Percentiles rank a stretch among this genome's conserved stretches.
phyloP scores from a whole-genome alignment of 148 eudicot species.

The Vaccinium myrtillus region DNA sequence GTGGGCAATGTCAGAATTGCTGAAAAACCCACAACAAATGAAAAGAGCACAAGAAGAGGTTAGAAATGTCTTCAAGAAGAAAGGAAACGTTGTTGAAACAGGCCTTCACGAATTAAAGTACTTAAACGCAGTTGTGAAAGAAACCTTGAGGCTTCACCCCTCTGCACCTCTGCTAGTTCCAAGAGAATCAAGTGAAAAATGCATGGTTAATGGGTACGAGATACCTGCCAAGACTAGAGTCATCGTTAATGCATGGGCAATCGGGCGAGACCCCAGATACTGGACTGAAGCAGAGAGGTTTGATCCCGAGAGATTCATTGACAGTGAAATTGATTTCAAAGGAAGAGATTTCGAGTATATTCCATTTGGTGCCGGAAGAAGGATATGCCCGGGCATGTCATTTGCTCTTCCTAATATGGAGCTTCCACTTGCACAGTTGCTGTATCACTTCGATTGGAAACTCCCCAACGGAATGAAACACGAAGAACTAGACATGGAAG shows the following conservation, averaged over 20 bases:
- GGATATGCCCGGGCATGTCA: constrained; percentile 29
- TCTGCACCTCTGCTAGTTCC: constrained; percentile 31
- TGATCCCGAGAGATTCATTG: constrained; percentile 28
- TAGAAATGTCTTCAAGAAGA: constrained; percentile 11
- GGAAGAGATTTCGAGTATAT: constrained; percentile 23
- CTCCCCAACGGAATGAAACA: constrained; percentile 14
- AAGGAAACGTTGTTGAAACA: constrained; percentile 17
- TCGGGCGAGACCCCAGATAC: constrained; percentile 25
- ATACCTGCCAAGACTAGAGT: constrained; percentile 24
- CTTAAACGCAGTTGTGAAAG: constrained; percentile 27
- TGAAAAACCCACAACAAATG: constrained; percentile 27
- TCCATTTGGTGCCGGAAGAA: constrained; percentile 38
- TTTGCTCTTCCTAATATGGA: constrained; percentile 31
- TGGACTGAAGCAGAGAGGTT: constrained; percentile 34
- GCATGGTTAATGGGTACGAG: constrained; percentile 22
- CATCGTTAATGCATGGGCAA: constrained; percentile 31
- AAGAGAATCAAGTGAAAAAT: constrained; percentile 20
- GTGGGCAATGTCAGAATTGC: constrained; percentile 37
- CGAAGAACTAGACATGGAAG: constrained; percentile 5
- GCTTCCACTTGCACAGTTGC: constrained; percentile 29
- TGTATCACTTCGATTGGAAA: constrained; percentile 32
- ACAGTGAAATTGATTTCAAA: constrained; percentile 22
- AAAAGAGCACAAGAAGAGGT: constrained; percentile 31
- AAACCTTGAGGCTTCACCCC: constrained; percentile 33
- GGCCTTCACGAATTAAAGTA: constrained; percentile 16